phyloP scores from a whole-genome alignment of 2,329 filamentous ascomycete species.

The Colletotrichum karsti region DNA sequence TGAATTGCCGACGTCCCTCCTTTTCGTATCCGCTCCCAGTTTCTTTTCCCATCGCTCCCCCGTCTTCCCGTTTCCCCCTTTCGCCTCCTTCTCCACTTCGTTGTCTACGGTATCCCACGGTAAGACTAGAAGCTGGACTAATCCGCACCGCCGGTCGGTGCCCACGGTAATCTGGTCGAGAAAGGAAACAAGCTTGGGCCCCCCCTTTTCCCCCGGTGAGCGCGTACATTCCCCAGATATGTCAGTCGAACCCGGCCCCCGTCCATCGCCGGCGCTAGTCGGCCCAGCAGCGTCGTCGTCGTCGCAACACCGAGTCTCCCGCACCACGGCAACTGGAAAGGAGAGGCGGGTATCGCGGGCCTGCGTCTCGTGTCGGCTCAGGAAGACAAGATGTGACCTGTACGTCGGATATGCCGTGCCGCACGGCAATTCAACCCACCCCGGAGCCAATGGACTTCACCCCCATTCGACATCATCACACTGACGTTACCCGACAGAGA shows the following conservation, averaged over 20 bases:
- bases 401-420: constrained; percentile 29
- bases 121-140: background rate
- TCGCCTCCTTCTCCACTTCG: background rate
- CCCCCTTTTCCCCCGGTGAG: background rate
- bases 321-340: constrained; percentile 26
- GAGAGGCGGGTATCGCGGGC: constrained; percentile 41
- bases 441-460: no score
- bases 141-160: background rate
- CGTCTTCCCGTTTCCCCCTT: background rate
- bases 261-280: background rate
- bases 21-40: background rate
- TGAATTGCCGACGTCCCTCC: constrained; percentile 20
- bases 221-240: background rate
- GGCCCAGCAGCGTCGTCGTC: no score
- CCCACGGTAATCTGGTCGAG: background rate
- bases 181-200: background rate
- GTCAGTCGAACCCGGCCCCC: constrained; percentile 12
- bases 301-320: constrained; percentile 7
- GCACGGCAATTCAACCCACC: background rate
- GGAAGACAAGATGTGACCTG: constrained; percentile 43
- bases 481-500: constrained; percentile 33
- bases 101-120: background rate
- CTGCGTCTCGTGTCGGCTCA: constrained; percentile 40
- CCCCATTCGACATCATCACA: no score
- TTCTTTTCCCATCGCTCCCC: background rate